Base-by-base conservation (phyloP, 2,329 filamentous ascomycete genomes). In the Xylaria sp. region DNA sequence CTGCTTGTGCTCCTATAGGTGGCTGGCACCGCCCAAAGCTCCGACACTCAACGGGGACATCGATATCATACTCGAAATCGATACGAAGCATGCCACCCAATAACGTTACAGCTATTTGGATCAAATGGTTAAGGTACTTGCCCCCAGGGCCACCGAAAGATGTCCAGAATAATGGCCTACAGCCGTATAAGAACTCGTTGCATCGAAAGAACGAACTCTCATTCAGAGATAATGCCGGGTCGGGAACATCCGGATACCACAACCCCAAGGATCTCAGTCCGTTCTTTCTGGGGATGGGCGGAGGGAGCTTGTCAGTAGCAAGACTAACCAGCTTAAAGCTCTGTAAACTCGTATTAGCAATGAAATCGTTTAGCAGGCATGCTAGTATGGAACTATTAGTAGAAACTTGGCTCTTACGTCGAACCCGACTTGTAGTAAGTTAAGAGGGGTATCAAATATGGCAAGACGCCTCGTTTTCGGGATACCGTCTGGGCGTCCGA, bases 241-340 rank as follows among this genome's bases (percentile, higher is more conserved):
- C 36, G 13, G 53, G 36, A 36, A 56, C 22, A 31, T 56, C 38
- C 10, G 53, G 38, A 56, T 56, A 56, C 53, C 36, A 56, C 27
- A 44, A 44, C 36, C 53, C 53, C 22, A 27, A 44, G 25, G 25
- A 29, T 15, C 38, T 36, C 13, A 56, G 36, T 27, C 15, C n/a
- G 7, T 42, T 13, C 15, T 42, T 31, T 44, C 31, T 1, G 22
- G 38, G 17, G 15, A 20, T n/a, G 10, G 20, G 15, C 17, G 3
- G 13, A 29, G 15, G 53, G 7, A 11, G 22, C 17, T 29, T 56
- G 38, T 25, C 27, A 55, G 25, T 56, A 31, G 22, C 22, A 31
- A 56, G 53, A 44, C 36, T 29, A 6, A 56, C 53, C 17, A 56
- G 44, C n/a, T 56, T 56, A 22, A 44, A 56, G n/a, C 22, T 38